These are phyloP conservation scores for Arthrinium phaeospermum DNA, from an alignment of 2,329 filamentous ascomycete genomes.

Conservation along the genomic window DNA sequence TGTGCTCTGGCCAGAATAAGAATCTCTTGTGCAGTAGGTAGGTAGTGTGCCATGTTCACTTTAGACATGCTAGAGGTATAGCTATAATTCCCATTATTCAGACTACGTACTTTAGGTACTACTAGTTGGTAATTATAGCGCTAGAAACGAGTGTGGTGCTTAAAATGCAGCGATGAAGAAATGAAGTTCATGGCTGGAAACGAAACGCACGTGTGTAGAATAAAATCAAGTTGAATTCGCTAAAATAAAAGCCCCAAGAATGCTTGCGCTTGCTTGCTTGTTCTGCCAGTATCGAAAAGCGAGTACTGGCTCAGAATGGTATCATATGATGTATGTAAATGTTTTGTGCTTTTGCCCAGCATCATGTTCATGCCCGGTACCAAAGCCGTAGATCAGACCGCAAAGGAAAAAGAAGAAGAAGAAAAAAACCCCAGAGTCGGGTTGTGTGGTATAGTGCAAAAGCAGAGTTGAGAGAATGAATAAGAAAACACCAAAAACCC, in stretches of 20 bases:
- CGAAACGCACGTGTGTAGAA: not conserved
- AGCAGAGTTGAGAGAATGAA: conserved; percentile 7
- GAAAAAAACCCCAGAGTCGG: not conserved
- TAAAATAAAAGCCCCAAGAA: not conserved
- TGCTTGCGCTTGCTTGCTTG: conserved; percentile 15
- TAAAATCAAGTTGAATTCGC: conserved; percentile 7
- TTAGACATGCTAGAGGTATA: too few relatives aligned
- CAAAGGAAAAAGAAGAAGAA: not conserved
- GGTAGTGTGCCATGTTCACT: not conserved
- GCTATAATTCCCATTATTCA: not conserved
- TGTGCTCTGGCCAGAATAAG: not conserved
- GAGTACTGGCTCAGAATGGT: conserved; percentile 11
- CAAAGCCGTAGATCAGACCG: not conserved
- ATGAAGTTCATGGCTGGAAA: not conserved
- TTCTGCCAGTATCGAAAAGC: conserved; percentile 6
- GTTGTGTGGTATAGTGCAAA: conserved; percentile 11
- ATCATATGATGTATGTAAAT: conserved; percentile 14
- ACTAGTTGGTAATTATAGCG: not conserved
- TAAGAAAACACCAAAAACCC: not conserved
- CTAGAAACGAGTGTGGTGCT: not conserved
- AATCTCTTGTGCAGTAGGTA: not conserved
- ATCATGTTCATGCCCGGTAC: conserved; percentile 7
- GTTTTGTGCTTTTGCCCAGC: conserved; percentile 15
- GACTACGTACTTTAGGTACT: not conserved
- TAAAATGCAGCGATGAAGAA: not conserved